Conservation (phyloP, 2,329 filamentous ascomycete genomes). For the Pestalotiopsis sp. region DNA sequence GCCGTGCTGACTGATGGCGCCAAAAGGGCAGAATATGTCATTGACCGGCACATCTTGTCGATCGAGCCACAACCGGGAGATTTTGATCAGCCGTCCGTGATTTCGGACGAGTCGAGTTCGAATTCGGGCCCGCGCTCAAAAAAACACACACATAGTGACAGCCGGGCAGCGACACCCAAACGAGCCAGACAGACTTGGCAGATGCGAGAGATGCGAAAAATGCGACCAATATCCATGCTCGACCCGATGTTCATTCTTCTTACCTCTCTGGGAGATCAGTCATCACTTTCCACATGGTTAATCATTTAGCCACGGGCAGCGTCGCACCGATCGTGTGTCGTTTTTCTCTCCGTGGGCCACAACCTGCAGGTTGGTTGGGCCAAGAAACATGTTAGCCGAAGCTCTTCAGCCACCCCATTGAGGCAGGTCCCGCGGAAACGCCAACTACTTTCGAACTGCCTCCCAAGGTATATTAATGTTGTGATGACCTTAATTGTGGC, state of each 20-base stretch:
- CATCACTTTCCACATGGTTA: background rate
- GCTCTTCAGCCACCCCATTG: background rate
- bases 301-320: background rate
- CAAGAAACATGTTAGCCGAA: background rate
- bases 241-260: background rate
- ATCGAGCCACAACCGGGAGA: background rate
- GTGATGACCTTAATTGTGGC: background rate
- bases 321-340: background rate
- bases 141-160: background rate
- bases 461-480: constrained; percentile 3
- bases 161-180: background rate
- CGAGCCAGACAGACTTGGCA: background rate
- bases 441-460: background rate
- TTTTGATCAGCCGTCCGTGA: background rate
- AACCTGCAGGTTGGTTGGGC: background rate
- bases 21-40: too few species aligned
- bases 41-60: background rate
- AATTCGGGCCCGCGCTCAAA: background rate
- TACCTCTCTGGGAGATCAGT: background rate
- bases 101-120: background rate
- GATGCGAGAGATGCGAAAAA: background rate
- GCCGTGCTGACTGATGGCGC: too few species aligned
- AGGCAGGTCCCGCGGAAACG: background rate
- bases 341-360: background rate
- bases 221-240: background rate